Evolutionary conservation across 495 filamentous ascomycete species (phyloP).

Genomic region (Neurospora sp.): DNA sequence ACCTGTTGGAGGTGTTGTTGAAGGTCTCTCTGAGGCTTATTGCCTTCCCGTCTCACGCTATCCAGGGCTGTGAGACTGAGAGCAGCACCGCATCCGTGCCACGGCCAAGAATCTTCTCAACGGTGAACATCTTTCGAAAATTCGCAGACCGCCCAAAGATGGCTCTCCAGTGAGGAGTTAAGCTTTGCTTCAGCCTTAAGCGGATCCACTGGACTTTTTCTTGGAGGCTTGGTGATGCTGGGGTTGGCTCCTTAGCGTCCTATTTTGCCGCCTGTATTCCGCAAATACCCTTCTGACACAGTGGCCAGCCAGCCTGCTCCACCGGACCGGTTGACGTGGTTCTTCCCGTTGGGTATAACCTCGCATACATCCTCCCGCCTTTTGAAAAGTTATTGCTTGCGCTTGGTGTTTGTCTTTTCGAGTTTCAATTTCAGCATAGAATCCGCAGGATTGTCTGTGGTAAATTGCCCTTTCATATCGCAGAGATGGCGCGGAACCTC

Average conservation of each 20-base stretch:
- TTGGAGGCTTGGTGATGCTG: neutral
- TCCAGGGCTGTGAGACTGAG: neutral
- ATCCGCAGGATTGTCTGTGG: neutral
- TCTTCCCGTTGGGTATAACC: neutral
- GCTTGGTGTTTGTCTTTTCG: neutral
- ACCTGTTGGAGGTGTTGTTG: neutral
- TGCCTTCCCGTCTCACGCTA: neutral
- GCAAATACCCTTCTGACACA: neutral
- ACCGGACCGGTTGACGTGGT: neutral
- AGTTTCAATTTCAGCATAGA: neutral
- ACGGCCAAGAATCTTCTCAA: neutral
- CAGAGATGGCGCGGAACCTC: conserved; percentile 7
- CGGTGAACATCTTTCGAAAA: neutral
- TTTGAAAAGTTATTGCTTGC: neutral
- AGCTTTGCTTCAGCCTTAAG: neutral
- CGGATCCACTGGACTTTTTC: neutral
- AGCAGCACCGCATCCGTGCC: neutral
- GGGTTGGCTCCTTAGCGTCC: neutral
- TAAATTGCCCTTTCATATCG: neutral
- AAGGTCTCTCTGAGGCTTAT: neutral
- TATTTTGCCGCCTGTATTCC: neutral
- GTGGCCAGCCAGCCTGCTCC: neutral
- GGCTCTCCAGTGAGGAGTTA: neutral
- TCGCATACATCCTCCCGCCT: neutral
- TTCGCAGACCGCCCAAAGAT: neutral